Conservation (phyloP, 2,329 filamentous ascomycete genomes). For the Thermothelomyces thermophilus region DNA sequence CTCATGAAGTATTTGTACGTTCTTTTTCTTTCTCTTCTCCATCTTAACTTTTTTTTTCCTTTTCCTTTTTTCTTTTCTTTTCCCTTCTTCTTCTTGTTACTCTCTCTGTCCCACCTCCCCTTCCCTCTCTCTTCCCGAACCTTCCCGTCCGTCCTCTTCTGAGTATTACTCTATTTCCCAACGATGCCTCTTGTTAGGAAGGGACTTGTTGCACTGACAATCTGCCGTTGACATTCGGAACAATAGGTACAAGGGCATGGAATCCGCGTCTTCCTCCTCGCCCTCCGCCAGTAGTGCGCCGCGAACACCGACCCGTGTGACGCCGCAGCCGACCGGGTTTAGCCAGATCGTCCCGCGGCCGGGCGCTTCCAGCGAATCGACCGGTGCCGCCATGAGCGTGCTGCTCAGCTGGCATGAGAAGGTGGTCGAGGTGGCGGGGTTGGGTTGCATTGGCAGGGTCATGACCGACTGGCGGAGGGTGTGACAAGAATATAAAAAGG, state of each 20-base stretch:
- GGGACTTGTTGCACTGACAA: neutral
- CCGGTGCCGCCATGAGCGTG: slow-evolving; percentile 90
- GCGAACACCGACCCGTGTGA: slow-evolving; percentile 44
- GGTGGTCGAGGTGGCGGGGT: slow-evolving; percentile 85
- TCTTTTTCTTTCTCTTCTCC: neutral
- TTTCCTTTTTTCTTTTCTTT: neutral
- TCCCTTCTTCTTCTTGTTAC: neutral
- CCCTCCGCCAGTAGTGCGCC: slow-evolving; percentile 36
- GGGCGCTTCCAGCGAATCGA: slow-evolving; percentile 54
- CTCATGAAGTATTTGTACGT: slow-evolving; percentile 95
- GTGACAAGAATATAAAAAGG: slow-evolving; percentile 34
- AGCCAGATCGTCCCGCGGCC: slow-evolving; percentile 64
- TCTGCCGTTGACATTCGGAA: neutral
- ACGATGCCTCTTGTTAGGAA: too few species aligned
- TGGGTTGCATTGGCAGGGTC: slow-evolving; percentile 84
- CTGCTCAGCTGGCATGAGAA: slow-evolving; percentile 98
- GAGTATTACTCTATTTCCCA: too few species aligned
- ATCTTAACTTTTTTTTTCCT: neutral
- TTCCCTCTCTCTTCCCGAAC: too few species aligned
- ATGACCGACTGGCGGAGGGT: slow-evolving; percentile 97
- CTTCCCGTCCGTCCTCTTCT: too few species aligned
- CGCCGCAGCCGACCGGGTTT: slow-evolving; percentile 81
- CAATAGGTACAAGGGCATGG: slow-evolving; percentile 87
- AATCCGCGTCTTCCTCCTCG: slow-evolving; percentile 36
- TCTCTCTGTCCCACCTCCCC: too few species aligned